phyloP scores from a whole-genome alignment of 1,139 yeast species.

The Petasospora rhodanensis region DNA sequence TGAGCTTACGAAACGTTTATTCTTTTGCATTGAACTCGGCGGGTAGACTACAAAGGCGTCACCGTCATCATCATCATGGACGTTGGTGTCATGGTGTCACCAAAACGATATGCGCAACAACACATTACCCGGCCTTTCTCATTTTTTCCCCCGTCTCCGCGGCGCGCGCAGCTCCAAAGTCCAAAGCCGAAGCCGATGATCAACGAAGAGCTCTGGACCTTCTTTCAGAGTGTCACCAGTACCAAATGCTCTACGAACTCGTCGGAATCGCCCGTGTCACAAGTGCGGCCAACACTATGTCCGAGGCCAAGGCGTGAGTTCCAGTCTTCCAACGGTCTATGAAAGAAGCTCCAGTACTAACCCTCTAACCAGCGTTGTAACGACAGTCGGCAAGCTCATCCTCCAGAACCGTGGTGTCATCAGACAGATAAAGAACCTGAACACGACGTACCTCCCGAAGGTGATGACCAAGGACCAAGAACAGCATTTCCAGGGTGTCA shows the following conservation, averaged over 20 bases:
- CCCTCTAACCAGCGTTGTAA: conserved; percentile 41
- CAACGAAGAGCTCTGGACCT: too few species aligned
- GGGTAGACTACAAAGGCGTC: too few species aligned
- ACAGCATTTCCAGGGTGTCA: conserved; percentile 84
- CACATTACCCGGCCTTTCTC: too few species aligned
- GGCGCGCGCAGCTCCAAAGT: too few species aligned
- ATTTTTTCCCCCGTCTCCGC: too few species aligned
- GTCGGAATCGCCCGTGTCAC: conserved; percentile 83
- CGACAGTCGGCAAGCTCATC: conserved; percentile 77
- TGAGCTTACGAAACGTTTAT: too few species aligned
- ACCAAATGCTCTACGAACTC: conserved; percentile 77
- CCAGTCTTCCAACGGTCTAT: conserved; percentile 16
- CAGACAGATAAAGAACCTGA: conserved; percentile 75
- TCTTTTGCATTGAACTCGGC: too few species aligned
- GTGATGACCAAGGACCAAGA: conserved; percentile 84
- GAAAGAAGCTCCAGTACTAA: conserved; percentile 2
- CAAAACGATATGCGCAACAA: too few species aligned
- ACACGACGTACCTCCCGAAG: conserved; percentile 73
- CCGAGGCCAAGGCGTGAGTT: conserved; percentile 55
- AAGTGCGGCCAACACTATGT: conserved; percentile 47
- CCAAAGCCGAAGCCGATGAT: too few species aligned
- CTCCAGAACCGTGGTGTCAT: conserved; percentile 90
- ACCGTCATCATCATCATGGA: too few species aligned
- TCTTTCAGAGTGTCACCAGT: too few species aligned
- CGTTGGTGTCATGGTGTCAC: too few species aligned